Evolutionary conservation across 306 rosid genomes (phyloP).

Genomic region (Nissolia schottii): DNA sequence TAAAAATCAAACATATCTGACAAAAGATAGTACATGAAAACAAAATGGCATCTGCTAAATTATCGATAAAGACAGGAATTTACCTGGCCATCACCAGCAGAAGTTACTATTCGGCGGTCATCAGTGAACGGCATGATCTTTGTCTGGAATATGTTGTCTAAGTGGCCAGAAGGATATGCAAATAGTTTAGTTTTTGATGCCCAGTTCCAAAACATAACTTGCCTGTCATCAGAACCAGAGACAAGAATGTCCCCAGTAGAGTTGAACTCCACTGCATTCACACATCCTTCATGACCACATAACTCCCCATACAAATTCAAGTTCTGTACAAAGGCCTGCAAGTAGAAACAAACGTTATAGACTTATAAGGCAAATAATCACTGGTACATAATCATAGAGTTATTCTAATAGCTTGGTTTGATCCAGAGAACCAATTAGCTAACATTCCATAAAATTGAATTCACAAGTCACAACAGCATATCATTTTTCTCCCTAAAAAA

Average conservation of each 20-base stretch:
- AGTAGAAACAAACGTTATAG: constrained; percentile 16
- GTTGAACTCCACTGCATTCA: constrained; percentile 52
- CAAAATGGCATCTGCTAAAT: background rate
- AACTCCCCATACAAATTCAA: constrained; percentile 42
- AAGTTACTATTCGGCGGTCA: constrained; percentile 47
- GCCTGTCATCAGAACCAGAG: constrained; percentile 53
- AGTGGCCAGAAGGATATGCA: constrained; percentile 48
- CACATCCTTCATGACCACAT: constrained; percentile 49
- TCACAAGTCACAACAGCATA: background rate
- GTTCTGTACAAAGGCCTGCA: constrained; percentile 44
- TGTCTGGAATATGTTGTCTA: constrained; percentile 40
- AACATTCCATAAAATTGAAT: background rate
- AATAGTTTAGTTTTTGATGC: constrained; percentile 31
- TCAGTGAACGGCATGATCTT: constrained; percentile 47
- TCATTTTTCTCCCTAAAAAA: no score
- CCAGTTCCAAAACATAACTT: constrained; percentile 55
- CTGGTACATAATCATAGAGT: background rate
- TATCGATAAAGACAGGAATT: background rate
- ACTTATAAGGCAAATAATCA: constrained; percentile 1
- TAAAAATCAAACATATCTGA: background rate
- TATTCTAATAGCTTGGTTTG: background rate
- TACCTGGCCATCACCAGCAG: constrained; percentile 60
- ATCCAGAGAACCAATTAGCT: background rate
- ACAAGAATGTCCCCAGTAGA: constrained; percentile 53
- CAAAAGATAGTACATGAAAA: background rate